phyloP scores from a whole-genome alignment of 495 filamentous ascomycete genomes.

The Hypoxylon rickii region DNA sequence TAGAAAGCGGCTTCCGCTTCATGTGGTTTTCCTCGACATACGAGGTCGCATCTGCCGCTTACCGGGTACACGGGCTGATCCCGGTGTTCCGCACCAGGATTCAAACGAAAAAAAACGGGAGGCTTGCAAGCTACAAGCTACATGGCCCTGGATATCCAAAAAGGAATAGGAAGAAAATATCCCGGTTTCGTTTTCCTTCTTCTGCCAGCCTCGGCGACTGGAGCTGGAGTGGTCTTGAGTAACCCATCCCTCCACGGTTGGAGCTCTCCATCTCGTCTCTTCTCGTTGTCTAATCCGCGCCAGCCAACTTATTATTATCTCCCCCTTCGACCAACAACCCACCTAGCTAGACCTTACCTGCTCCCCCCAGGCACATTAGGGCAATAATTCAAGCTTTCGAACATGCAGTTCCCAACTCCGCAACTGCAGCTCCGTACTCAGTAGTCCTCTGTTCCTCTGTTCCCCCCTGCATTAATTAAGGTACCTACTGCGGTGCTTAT shows the following conservation, averaged over 20 bases:
- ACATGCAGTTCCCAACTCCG: slow-evolving; percentile 12
- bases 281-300: slow-evolving; percentile 9
- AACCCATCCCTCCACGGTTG: background rate
- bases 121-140: slow-evolving; percentile 18
- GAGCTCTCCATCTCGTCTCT: background rate
- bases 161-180: slow-evolving; percentile 23
- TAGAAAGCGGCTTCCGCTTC: background rate
- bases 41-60: slow-evolving; percentile 25
- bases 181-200: slow-evolving; percentile 20
- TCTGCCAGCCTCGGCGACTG: slow-evolving; percentile 15
- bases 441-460: too few relatives aligned
- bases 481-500: slow-evolving; percentile 8
- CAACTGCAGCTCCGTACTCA: slow-evolving; percentile 9
- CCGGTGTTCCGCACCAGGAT: slow-evolving; percentile 20
- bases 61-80: slow-evolving; percentile 21
- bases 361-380: too few relatives aligned
- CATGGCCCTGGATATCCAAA: slow-evolving; percentile 22
- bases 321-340: background rate
- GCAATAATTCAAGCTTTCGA: slow-evolving; percentile 18
- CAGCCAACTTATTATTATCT: slow-evolving; percentile 25
- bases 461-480: slow-evolving; percentile 33
- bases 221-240: slow-evolving; percentile 10
- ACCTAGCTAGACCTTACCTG: too few relatives aligned
- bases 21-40: background rate
- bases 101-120: slow-evolving; percentile 34